Evolutionary conservation across 305 asterid species (phyloP).

Genomic region (Ajuga reptans): DNA sequence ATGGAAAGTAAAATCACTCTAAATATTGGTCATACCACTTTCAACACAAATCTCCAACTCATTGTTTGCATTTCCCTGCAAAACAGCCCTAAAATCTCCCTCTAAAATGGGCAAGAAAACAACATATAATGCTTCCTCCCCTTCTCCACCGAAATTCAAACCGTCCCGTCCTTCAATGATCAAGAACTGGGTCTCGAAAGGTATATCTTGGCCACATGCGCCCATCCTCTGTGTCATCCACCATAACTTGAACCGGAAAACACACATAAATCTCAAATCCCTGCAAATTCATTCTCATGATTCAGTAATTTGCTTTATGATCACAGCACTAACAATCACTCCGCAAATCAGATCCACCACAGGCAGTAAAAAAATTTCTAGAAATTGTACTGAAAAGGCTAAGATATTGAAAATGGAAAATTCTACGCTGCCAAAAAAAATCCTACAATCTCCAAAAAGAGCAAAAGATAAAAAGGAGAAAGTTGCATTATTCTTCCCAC

Average conservation of each 20-base stretch:
- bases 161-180: slow-evolving; percentile 64
- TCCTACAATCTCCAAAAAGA: neutral
- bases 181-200: slow-evolving; percentile 83
- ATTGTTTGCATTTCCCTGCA: slow-evolving; percentile 68
- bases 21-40: slow-evolving; percentile 50
- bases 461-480: neutral
- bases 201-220: slow-evolving; percentile 56
- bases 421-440: neutral
- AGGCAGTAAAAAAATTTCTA: neutral
- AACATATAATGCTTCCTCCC: slow-evolving; percentile 40
- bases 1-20: neutral
- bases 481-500: neutral
- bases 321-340: neutral
- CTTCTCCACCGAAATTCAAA: slow-evolving; percentile 36
- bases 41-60: slow-evolving; percentile 87
- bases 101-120: slow-evolving; percentile 83
- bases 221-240: slow-evolving; percentile 99
- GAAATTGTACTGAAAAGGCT: neutral
- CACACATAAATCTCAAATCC: slow-evolving; percentile 81
- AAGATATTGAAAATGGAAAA: neutral
- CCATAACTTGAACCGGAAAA: slow-evolving; percentile 87
- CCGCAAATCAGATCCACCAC: neutral
- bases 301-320: neutral
- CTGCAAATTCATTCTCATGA: slow-evolving; percentile 31
- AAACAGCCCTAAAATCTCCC: slow-evolving; percentile 87